Percentiles rank a stretch among this genome's conserved stretches.
Conservation (phyloP, 1,284 basidiomycete species). For the Apiotrichum akiyoshidainum region DNA sequence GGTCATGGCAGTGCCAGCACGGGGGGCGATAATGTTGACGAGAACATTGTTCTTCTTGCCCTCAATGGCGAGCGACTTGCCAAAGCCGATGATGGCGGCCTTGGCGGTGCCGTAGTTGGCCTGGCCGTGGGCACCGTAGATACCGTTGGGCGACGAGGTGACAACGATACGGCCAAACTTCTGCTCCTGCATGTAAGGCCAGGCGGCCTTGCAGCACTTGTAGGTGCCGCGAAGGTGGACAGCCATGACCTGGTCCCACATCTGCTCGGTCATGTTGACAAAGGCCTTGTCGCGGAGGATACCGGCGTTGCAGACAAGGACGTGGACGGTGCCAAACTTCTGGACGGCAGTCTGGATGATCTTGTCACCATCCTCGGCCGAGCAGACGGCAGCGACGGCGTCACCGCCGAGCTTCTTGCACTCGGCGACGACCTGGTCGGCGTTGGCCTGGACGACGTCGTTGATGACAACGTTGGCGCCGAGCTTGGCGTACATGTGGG, state of each 20-base stretch:
- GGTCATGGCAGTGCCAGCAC: conserved; percentile 89
- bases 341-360: conserved; percentile 86
- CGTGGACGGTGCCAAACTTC: conserved; percentile 83
- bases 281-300: conserved; percentile 92
- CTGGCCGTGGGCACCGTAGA: conserved; percentile 94
- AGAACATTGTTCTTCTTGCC: conserved; percentile 87
- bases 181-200: conserved; percentile 96
- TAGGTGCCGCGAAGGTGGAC: conserved; percentile 71
- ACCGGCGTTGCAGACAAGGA: conserved; percentile 91
- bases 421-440: conserved; percentile 80
- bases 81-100: conserved; percentile 86
- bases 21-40: conserved; percentile 83
- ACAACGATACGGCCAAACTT: conserved; percentile 95
- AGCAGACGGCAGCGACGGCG: conserved; percentile 77
- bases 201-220: conserved; percentile 88
- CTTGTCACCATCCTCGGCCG: conserved; percentile 78
- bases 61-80: conserved; percentile 85
- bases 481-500: conserved; percentile 81
- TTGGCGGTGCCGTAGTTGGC: conserved; percentile 85
- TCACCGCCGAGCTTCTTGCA: conserved; percentile 84
- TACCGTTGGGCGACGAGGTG: conserved; percentile 87
- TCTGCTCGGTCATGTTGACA: conserved; percentile 78
- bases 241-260: conserved; percentile 90
- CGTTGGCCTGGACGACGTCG: conserved; percentile 84
- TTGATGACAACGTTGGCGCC: conserved; percentile 97